Base-by-base conservation (phyloP, 2,329 filamentous ascomycete genomes). In the Botrytis medusae region DNA sequence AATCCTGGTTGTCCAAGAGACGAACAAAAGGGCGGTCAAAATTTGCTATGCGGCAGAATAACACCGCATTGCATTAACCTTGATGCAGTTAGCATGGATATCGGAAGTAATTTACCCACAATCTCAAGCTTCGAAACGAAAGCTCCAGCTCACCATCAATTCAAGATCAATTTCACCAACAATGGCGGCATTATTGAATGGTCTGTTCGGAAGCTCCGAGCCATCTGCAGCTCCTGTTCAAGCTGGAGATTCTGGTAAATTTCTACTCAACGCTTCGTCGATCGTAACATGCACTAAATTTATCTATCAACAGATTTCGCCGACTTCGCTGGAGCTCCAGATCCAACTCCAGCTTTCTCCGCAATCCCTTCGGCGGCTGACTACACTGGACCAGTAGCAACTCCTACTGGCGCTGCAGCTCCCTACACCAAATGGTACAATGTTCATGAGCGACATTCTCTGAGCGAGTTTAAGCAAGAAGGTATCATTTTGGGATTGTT, bases 401-500 rank as follows among this genome's bases (percentile, higher is more conserved):
- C 80, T 46, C 81, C 83, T 29, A 86, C 87, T 74, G 85, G 84
- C 62, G 82, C 86, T 62, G 83, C 82, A 61, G 84, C 86, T 40
- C 92, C 93, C 22, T 98, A 92, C 83, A 97, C 94, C 69, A 94
- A 93, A 86, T 99, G 96, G 96, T 99, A 98, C 85, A 94, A 94
- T 73, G 86, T 98, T 75, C 96, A 97, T 88, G 95, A 98, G 88
- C 94, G 96, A 80, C 91, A 95, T 80, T 90, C 90, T 40, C 85
- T 91, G 74, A 87, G 87, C 80, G 96, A 99, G 82, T 99, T 99
- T 87, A 90, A 90, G 84, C 88, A 91, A 79, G 96, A 99, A 85
- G 92, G 93, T 74, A 85, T 94, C 82, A 92, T 99, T 79, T 84
- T 98, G 74, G 88, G 89, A 48, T 86, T 94, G 80, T 89, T 98